phyloP scores from a whole-genome alignment of 2,329 filamentous ascomycete genomes.

The Cercospora canescens region DNA sequence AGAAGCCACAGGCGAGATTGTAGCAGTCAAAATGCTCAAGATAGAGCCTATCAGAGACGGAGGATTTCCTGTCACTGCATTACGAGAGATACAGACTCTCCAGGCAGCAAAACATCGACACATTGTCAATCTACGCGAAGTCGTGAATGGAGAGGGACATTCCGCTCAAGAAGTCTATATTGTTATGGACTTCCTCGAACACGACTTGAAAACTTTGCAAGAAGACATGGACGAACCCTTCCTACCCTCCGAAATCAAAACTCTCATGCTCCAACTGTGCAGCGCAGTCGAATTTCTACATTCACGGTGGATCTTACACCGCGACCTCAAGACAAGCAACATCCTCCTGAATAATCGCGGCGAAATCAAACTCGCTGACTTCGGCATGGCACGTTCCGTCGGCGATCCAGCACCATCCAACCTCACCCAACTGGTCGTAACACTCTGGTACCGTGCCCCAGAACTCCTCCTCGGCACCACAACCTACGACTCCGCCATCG shows the following conservation, averaged over 20 bases:
- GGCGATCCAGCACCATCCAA: constrained; percentile 71
- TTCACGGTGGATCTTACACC: constrained; percentile 81
- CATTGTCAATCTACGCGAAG: constrained; percentile 77
- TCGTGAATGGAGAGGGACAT: constrained; percentile 55
- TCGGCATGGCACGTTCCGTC: constrained; percentile 93
- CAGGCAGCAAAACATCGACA: constrained; percentile 78
- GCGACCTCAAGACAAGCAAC: constrained; percentile 91
- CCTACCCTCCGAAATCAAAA: constrained; percentile 88
- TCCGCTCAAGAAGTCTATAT: constrained; percentile 69
- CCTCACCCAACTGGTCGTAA: constrained; percentile 90
- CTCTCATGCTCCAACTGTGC: constrained; percentile 78
- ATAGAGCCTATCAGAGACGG: constrained; percentile 71
- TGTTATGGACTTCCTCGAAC: constrained; percentile 96
- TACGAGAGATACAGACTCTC: constrained; percentile 91
- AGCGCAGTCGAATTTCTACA: constrained; percentile 84
- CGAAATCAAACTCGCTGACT: constrained; percentile 93
- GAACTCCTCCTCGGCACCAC: constrained; percentile 83
- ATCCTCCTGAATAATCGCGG: constrained; percentile 94
- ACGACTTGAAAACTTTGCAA: constrained; percentile 90
- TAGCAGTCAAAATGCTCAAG: constrained; percentile 93
- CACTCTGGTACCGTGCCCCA: constrained; percentile 92
- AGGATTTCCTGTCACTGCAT: constrained; percentile 85
- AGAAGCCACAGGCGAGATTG: constrained; percentile 70
- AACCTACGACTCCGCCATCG: constrained; percentile 73
- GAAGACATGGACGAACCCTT: constrained; percentile 95